phyloP scores from a whole-genome alignment of 2,329 filamentous ascomycete species.

The Ophiostoma triangulosporum region DNA sequence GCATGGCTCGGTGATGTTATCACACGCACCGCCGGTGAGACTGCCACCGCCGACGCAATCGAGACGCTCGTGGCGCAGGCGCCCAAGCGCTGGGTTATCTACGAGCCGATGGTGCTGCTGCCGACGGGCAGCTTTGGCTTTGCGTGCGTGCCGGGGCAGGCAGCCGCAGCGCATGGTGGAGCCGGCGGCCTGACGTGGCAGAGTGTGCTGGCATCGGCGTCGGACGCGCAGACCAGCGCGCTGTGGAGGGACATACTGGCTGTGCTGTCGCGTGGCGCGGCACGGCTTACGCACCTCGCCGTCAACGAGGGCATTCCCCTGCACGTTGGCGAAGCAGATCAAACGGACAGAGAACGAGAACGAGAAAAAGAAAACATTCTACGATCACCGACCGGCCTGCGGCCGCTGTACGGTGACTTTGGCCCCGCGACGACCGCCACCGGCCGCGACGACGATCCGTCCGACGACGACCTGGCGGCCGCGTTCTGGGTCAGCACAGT shows the following conservation, averaged over 20 bases:
- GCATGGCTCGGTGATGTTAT: constrained; percentile 20
- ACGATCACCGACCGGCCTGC: constrained; percentile 57
- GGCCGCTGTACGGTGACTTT: constrained; percentile 62
- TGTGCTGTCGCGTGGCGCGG: constrained; percentile 26
- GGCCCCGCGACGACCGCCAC: constrained; percentile 33
- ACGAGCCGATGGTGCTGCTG: constrained; percentile 47
- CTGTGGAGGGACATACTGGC: constrained; percentile 39
- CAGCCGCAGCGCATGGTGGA: neutral
- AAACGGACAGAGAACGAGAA: constrained; percentile 47
- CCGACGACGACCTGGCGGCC: constrained; percentile 40
- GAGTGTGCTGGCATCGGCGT: constrained; percentile 19
- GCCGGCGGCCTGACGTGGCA: constrained; percentile 23
- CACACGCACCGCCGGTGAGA: neutral
- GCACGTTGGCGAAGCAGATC: constrained; percentile 15
- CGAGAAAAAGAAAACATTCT: constrained; percentile 28
- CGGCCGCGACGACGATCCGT: constrained; percentile 13
- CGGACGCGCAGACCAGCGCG: constrained; percentile 15
- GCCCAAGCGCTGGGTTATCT: constrained; percentile 46
- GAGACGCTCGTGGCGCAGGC: constrained; percentile 25
- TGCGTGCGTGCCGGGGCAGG: neutral
- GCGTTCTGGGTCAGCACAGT: constrained; percentile 69
- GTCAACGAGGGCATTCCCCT: constrained; percentile 49
- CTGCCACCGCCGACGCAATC: neutral
- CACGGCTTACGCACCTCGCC: constrained; percentile 41
- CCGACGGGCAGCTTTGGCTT: constrained; percentile 41